Base-by-base conservation (phyloP, 495 filamentous ascomycete genomes). In the Neurospora sp. region DNA sequence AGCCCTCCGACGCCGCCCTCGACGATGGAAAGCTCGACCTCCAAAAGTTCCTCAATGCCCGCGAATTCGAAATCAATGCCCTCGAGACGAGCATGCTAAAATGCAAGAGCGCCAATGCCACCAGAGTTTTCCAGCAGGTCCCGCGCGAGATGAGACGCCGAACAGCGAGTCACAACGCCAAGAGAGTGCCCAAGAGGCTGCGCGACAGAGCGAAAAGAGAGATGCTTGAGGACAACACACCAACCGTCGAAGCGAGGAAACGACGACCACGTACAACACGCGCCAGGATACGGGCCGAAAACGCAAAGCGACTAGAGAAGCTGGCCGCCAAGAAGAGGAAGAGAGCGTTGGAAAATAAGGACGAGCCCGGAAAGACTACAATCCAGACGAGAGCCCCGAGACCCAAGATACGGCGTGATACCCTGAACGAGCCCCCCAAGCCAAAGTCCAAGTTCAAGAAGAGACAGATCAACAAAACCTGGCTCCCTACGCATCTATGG, bases 81-180 rank as follows among this genome's bases (percentile, higher is more conserved):
- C 83, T 99, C 61, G 91, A 96, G 78, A 83, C 88, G 61, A 92
- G 92, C 41, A 94, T 98, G 86, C 82, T 86, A 71, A 87, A 86
- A 68, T 90, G 92, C 39, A 95, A 90, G 77, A 86, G 86, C 59
- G 85, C 85, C 10, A 83, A 91, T 73, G 89, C 88, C 5, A 90
- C 86, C 53, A 86, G 96, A 71, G 94, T 94, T 12, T 98, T 98
- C 77, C 96, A 99, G 81, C 85, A 91, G 72, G 92, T 99, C 16
- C 96, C 96, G 1, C 88, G 93, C 73, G 88, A 91, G 68, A 82
- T 99, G 87, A 85, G 96, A 68, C 85, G 96, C 71, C 86, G 96
- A 74, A 97, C 96, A 0, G 96, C 94, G 27, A 96, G 93, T 80
- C 96, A 99, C 80, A 97, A 98, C 88, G 91, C 92, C 59, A 97